Evolutionary conservation across 2,329 filamentous ascomycete genomes (phyloP), one percentile per base, ranked within the genome.

Genomic region (Beauveria varroae): DNA sequence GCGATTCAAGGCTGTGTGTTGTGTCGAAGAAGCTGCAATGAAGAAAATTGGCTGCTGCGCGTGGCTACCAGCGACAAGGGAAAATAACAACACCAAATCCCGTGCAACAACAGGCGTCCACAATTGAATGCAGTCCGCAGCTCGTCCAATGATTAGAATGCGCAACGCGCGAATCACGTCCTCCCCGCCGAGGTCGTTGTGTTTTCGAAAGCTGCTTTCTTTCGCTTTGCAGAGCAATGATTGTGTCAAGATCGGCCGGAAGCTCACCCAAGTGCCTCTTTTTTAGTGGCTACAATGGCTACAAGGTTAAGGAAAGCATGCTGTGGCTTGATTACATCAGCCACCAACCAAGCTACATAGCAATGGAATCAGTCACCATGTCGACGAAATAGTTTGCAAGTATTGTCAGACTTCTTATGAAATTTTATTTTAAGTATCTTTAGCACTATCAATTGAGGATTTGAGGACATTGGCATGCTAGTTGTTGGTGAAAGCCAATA

Each of bases 261-360:
- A 62, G 56, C 60, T 62, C n/a, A 26, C 20, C 22, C 14, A 22
- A 26, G n/a, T 64, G 63, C 57, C 61, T 67, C 71, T 71, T 72
- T 73, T 63, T 37, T 37, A 37, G 34, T 37, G 34, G 34, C 34
- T 37, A 16, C 34, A 37, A 16, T 12, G 12, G 30, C 30, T 37
- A 16, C 34, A 37, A 37, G 34, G 14, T 37, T 14, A 37, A 37
- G 34, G 34, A 37, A 37, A 37, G 12, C 14, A 37, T 37, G 34
- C 34, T 37, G 34, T 37, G 34, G 34, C 14, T 16, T 37, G 34
- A 16, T 37, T 37, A 37, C 34, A 37, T 37, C 34, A 37, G 34
- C 34, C 14, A 16, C 14, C 34, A 37, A 37, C 34, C 16, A 37
- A 16, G 34, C 5, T 5, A 37, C 34, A 37, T 6, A 6, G 16